These are phyloP conservation scores for Kalanchoe fedtschenkoi DNA, from an alignment of 164 flowering plant species.

Conservation along the genomic window DNA sequence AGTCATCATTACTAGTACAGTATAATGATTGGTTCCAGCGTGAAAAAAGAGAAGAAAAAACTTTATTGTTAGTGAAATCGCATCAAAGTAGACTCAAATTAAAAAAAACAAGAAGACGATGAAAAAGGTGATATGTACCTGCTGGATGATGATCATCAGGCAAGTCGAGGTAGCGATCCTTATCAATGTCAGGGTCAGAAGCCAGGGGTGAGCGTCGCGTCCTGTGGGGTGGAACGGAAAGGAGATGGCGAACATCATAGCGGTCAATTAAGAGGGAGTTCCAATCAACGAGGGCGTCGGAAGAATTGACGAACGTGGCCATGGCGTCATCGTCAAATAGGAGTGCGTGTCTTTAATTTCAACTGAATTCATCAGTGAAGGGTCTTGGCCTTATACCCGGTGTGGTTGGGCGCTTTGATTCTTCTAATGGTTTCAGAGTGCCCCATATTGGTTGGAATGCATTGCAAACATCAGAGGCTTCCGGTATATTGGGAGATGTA, in stretches of 20 bases:
- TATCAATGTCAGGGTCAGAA: slow-evolving; percentile 47
- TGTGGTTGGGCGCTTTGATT: slow-evolving; percentile 87
- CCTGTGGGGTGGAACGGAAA: slow-evolving; percentile 41
- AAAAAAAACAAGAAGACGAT: not conserved
- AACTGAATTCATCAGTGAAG: slow-evolving; percentile 41
- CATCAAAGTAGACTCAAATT: no score
- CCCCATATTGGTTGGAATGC: slow-evolving; percentile 99
- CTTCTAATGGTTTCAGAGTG: slow-evolving; percentile 67
- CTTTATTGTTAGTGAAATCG: no score
- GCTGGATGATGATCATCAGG: slow-evolving; percentile 30
- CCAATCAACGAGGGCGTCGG: slow-evolving; percentile 78
- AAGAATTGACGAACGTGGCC: slow-evolving; percentile 68
- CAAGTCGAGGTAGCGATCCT: slow-evolving; percentile 66
- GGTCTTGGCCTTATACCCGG: slow-evolving; percentile 98
- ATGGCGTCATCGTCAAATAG: slow-evolving; percentile 83
- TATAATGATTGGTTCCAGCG: no score
- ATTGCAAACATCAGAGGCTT: slow-evolving; percentile 44
- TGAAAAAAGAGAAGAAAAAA: no score
- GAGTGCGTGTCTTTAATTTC: slow-evolving; percentile 47
- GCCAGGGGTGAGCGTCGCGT: slow-evolving; percentile 22
- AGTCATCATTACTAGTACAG: no score
- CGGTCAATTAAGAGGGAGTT: slow-evolving; percentile 80
- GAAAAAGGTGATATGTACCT: not conserved
- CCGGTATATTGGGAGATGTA: slow-evolving; percentile 75
- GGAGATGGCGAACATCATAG: slow-evolving; percentile 94